These are phyloP conservation scores for Prinsepia uniflora DNA, from an alignment of 306 rosid species.

Conservation along the genomic window DNA sequence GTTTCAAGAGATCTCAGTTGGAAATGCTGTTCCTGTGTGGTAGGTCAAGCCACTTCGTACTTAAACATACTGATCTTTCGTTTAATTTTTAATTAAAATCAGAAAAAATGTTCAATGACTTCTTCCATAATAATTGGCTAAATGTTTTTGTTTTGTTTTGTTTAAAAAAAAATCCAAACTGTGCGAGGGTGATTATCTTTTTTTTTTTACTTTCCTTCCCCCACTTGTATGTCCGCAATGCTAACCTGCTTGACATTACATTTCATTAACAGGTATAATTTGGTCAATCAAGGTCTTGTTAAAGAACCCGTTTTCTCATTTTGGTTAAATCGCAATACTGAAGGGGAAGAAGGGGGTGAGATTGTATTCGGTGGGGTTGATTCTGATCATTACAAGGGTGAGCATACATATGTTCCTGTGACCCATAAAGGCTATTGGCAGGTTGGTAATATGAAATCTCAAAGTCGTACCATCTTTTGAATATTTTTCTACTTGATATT, in stretches of 20 bases:
- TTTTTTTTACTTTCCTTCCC: not conserved
- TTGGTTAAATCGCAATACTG: conserved; percentile 48
- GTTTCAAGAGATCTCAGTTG: conserved; percentile 44
- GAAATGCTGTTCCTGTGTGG: conserved; percentile 48
- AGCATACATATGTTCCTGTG: conserved; percentile 81
- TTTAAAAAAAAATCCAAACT: not conserved
- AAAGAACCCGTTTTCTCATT: conserved; percentile 48
- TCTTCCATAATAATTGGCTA: not conserved
- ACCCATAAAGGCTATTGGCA: conserved; percentile 78
- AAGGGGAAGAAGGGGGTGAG: conserved; percentile 55
- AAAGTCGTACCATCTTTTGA: not conserved
- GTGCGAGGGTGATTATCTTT: not conserved
- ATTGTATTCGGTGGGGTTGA: conserved; percentile 59
- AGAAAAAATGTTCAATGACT: not conserved
- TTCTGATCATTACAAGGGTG: conserved; percentile 58
- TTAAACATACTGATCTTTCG: not conserved
- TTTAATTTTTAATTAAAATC: not conserved
- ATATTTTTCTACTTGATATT: not conserved
- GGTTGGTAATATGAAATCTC: conserved; percentile 31
- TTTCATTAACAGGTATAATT: conserved; percentile 37
- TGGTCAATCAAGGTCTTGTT: conserved; percentile 48
- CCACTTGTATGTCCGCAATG: not conserved
- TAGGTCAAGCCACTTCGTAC: conserved; percentile 19
- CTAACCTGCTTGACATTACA: not conserved
- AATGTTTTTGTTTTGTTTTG: not conserved